A percentile compares a stretch with the other conserved stretches of the same genome.
phyloP scores from a whole-genome alignment of 306 rosid genomes.

The Erythrophleum fordii region DNA sequence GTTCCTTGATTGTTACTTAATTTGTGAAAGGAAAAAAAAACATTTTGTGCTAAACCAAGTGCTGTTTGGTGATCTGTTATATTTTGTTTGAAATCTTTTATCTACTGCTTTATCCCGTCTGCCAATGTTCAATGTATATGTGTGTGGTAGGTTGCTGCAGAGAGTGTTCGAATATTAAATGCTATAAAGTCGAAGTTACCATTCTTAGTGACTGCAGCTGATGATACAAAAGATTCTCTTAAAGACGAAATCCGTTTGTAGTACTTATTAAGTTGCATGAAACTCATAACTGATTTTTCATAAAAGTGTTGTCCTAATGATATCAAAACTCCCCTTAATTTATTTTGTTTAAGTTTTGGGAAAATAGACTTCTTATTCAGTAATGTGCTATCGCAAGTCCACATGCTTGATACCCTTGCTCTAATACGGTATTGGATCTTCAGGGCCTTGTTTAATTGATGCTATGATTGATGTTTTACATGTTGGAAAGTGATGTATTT shows the following conservation, averaged over 20 bases:
- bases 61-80: neutral
- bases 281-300: conserved; percentile 9
- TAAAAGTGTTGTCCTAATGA: neutral
- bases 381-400: conserved; percentile 15
- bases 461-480: neutral
- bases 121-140: conserved; percentile 21
- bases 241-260: conserved; percentile 95
- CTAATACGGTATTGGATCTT: neutral
- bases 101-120: neutral
- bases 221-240: conserved; percentile 77
- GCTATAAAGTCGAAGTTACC: conserved; percentile 81
- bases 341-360: neutral
- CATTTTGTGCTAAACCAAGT: neutral
- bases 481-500: conserved; percentile 3
- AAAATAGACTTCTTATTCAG: conserved; percentile 19
- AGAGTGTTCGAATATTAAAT: conserved; percentile 75
- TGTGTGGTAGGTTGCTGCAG: conserved; percentile 77
- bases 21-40: neutral
- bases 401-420: conserved; percentile 12
- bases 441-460: neutral
- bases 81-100: neutral
- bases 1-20: conserved; percentile 24
- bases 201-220: conserved; percentile 79
- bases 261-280: conserved; percentile 42
- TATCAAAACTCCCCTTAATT: neutral